Percentiles rank a stretch among this genome's conserved stretches.
Evolutionary conservation across 192 early-diverging fungal species (phyloP).

Genomic region (Podila verticillata): DNA sequence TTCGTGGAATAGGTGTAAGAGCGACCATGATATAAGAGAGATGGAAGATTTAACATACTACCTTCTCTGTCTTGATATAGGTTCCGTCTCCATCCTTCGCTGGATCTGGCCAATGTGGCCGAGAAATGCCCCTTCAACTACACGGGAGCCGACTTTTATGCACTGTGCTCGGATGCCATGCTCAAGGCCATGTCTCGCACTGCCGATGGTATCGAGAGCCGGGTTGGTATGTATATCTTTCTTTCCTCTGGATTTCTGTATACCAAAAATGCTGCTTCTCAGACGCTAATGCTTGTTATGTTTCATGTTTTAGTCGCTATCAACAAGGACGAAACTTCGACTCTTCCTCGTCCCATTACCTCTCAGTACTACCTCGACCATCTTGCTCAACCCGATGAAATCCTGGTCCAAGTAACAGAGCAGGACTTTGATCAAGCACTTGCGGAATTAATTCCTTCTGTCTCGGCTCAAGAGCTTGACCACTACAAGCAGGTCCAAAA

Average conservation of each 20-base stretch:
- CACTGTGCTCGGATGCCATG: slow-evolving; percentile 96
- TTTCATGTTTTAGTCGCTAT: slow-evolving; percentile 14
- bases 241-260: not conserved
- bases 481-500: slow-evolving; percentile 85
- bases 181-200: slow-evolving; percentile 95
- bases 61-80: slow-evolving; percentile 32
- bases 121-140: slow-evolving; percentile 90
- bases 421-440: slow-evolving; percentile 89
- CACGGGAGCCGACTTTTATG: slow-evolving; percentile 99
- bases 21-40: too few relatives aligned
- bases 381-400: slow-evolving; percentile 73
- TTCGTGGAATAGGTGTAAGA: too few relatives aligned
- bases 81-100: slow-evolving; percentile 85
- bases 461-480: slow-evolving; percentile 85
- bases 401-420: slow-evolving; percentile 80
- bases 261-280: not conserved
- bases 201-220: slow-evolving; percentile 73
- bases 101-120: slow-evolving; percentile 80
- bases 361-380: slow-evolving; percentile 93
- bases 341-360: slow-evolving; percentile 74
- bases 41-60: too few relatives aligned
- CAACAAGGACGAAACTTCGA: slow-evolving; percentile 51
- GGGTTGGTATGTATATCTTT: slow-evolving; percentile 43
- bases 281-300: not conserved
- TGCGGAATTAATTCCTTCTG: slow-evolving; percentile 87